Evolutionary conservation across 148 eudicot species (phyloP), one percentile per base, ranked within the genome.

Genomic region (Mesembryanthemum crystallinum): DNA sequence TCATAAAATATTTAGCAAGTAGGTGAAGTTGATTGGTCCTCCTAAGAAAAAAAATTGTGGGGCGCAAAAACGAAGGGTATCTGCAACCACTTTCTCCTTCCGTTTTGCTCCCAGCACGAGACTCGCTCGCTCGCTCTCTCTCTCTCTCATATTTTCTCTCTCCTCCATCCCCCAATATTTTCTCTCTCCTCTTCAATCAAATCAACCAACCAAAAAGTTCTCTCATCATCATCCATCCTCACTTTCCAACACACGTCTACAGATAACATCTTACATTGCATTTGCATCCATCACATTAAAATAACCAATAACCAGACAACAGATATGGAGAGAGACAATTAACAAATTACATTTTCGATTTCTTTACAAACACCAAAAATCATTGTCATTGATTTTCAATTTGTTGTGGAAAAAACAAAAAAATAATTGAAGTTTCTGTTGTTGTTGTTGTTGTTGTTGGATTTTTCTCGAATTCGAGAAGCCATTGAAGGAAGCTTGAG

Each of bases 141-240:
- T 12, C 21, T 29, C 43, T 35, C 39, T 6, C 39, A 6, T 35
- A 20, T 2, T 29, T 7, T 23, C 14, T 63, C 59, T 73, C 21
- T 18, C 29, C 76, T 73, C 69, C 20, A 54, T 17, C 47, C 69
- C n/a, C n/a, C n/a, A n/a, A 6, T 35, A 20, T 2, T 29, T 7
- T 23, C 14, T 63, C 59, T 73, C 21, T 18, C 29, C 76, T 73
- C 69, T n/a, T n/a, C n/a, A n/a, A n/a, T n/a, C n/a, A n/a, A 74
- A 64, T 47, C 45, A 74, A 29, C 61, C 61, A 29, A 14, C 73
- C 45, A 59, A 59, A n/a, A n/a, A n/a, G n/a, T n/a, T n/a, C 28
- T 8, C 28, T 35, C 39, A 2, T 35, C 39, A 35, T 35, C 39
- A 12, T 73, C 33, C 3, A 55, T 23, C 35, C 25, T 4, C 7